Conservation (phyloP, 768 basidiomycete genomes). For the Suillus subalutaceus region DNA sequence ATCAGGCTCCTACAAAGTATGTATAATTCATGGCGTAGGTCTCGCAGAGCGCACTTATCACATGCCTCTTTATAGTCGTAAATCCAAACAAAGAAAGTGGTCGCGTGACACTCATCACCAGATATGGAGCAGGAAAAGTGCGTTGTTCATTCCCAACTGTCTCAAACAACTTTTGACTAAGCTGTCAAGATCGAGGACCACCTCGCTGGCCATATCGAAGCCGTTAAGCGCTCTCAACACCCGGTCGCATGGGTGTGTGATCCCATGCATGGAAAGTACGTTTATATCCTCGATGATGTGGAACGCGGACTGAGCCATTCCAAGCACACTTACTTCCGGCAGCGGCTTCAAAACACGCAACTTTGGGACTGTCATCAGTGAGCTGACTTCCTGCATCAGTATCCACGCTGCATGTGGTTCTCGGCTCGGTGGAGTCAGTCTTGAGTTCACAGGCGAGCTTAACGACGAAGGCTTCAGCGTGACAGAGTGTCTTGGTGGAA, state of each 20-base stretch:
- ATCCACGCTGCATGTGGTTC: constrained; percentile 80
- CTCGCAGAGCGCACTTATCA: neutral
- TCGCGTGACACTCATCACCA: constrained; percentile 86
- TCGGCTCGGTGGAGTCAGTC: constrained; percentile 78
- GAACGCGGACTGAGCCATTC: neutral
- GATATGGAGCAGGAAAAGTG: constrained; percentile 91
- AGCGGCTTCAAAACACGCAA: constrained; percentile 88
- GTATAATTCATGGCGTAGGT: constrained; percentile 24
- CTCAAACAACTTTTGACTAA: neutral
- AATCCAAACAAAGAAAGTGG: constrained; percentile 86
- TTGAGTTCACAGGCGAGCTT: constrained; percentile 92
- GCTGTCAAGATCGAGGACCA: constrained; percentile 65
- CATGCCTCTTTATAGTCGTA: constrained; percentile 56
- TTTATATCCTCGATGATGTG: constrained; percentile 20
- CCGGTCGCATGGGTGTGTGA: constrained; percentile 95
- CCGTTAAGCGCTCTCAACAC: constrained; percentile 79
- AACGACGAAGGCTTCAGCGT: constrained; percentile 92
- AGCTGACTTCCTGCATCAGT: constrained; percentile 78
- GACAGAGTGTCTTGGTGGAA: constrained; percentile 95
- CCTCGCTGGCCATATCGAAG: constrained; percentile 79
- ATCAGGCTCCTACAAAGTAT: constrained; percentile 73
- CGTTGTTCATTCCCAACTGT: constrained; percentile 6
- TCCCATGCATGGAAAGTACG: constrained; percentile 98
- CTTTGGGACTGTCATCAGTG: constrained; percentile 86
- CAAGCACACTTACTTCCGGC: constrained; percentile 80